Conservation (phyloP, 2,329 filamentous ascomycete species). For the Scedosporium aurantiacum region DNA sequence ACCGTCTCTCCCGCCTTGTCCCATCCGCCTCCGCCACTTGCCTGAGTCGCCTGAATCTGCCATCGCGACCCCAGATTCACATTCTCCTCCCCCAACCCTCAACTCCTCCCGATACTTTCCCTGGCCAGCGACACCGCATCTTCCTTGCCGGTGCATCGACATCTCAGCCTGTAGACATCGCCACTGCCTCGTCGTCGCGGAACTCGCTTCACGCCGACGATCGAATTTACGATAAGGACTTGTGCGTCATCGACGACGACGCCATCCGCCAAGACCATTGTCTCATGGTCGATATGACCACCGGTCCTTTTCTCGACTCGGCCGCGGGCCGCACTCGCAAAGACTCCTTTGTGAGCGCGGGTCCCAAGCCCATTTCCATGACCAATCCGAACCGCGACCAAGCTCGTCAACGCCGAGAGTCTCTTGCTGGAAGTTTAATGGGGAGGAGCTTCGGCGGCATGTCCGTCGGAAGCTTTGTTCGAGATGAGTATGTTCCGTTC, state of each 20-base stretch:
- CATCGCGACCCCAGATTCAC: background rate
- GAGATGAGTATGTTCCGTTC: constrained; percentile 73
- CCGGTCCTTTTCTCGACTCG: constrained; percentile 46
- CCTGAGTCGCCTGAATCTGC: background rate
- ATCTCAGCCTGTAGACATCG: background rate
- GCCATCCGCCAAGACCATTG: background rate
- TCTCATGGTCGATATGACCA: constrained; percentile 40
- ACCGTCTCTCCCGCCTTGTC: background rate
- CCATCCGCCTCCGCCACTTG: background rate
- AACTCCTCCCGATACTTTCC: background rate
- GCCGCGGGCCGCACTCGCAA: constrained; percentile 44
- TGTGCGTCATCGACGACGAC: background rate
- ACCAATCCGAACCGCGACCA: constrained; percentile 51
- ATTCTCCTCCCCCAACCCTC: background rate
- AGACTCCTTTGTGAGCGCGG: constrained; percentile 55
- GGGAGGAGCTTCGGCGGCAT: constrained; percentile 93
- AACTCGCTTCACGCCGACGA: background rate
- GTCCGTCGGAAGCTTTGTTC: constrained; percentile 92
- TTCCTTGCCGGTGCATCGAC: background rate
- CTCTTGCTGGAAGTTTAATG: constrained; percentile 52
- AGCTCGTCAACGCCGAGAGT: constrained; percentile 48
- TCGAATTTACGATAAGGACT: background rate
- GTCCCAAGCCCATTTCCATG: constrained; percentile 57
- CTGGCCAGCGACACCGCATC: background rate
- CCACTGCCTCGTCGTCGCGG: background rate